Evolutionary conservation across 2,329 filamentous ascomycete species (phyloP), one percentile per base, ranked within the genome.

Genomic region (Aspergillus carbonarius): DNA sequence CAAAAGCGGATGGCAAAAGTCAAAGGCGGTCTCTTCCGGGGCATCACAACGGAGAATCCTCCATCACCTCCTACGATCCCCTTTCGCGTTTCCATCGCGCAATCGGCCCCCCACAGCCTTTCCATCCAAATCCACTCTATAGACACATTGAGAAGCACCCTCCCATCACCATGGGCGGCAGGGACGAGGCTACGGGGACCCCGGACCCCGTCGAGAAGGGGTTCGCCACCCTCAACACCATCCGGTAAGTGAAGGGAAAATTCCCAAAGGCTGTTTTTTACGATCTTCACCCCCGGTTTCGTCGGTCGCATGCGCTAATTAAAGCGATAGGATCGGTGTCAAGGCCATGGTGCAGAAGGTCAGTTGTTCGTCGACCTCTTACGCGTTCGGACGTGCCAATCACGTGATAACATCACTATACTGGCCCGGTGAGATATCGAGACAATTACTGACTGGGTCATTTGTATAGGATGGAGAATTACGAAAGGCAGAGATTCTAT

Each of bases 401-500:
- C 72, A 76, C 72, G 70, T 76, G 72, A 74, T 59, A 6, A 17
- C 17, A 27, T 35, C 17, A 54, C 49, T 46, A 20, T 44, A 32
- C 50, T 5, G 27, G 23, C 4, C 4, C 10, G 9, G 37, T 12
- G 10, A n/a, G 10, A 23, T 23, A 23, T 23, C 12, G 37, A n/a
- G 15, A 18, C 18, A 5, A 32, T 34, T 15, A 44, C 51, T 54
- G 37, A 54, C 37, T 49, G 54, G 15, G 54, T 23, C 7, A 5
- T 42, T 10, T 55, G 12, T 66, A 10, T 67, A 88, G 85, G 85
- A 96, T 75, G 92, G 92, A 60, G 88, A 93, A 70, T 84, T 90
- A 61, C 88, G 95, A 68, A 92, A 95, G 78, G 95, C 95, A 68
- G 95, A 99, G 75, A 96, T 99, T 63, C 81, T 99, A n/a, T 95